Conservation (phyloP, 1,284 basidiomycete species). For the Austroboletus rostrupii region DNA sequence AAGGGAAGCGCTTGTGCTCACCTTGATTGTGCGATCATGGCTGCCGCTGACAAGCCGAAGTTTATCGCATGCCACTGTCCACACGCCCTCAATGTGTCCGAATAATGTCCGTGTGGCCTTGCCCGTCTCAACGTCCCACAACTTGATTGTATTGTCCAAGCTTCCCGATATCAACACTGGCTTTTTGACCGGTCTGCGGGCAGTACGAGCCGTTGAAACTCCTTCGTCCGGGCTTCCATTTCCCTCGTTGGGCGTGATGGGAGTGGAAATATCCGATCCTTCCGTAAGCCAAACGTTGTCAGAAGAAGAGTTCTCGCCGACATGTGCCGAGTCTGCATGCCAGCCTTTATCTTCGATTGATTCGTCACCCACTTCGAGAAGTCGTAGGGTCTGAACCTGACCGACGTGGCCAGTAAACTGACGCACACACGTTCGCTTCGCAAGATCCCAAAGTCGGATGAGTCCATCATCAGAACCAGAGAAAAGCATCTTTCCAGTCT, state of each 20-base stretch:
- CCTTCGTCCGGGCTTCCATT: constrained; percentile 14
- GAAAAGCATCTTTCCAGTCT: constrained; percentile 90
- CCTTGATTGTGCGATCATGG: constrained; percentile 92
- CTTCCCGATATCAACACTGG: constrained; percentile 87
- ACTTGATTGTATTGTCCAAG: constrained; percentile 93
- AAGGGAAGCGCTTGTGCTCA: constrained; percentile 27
- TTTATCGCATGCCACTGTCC: constrained; percentile 92
- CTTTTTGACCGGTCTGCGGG: constrained; percentile 32
- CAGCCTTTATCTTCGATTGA: constrained; percentile 31
- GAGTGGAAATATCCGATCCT: constrained; percentile 24
- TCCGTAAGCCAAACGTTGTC: constrained; percentile 16
- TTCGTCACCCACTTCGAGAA: constrained; percentile 63
- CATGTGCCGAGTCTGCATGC: constrained; percentile 8
- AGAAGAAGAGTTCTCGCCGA: constrained; percentile 14
- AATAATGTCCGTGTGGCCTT: constrained; percentile 84
- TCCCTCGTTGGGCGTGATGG: constrained; percentile 27
- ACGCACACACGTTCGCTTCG: constrained; percentile 74
- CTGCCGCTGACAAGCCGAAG: constrained; percentile 88
- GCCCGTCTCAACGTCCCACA: constrained; percentile 93
- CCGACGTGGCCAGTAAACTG: constrained; percentile 90
- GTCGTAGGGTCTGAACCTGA: constrained; percentile 89
- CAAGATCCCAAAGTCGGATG: constrained; percentile 94
- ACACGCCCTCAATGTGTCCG: constrained; percentile 96
- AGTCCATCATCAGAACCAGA: constrained; percentile 94
- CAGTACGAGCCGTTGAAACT: background rate